A percentile compares a stretch with the other conserved stretches of the same genome.
phyloP scores from a whole-genome alignment of 176 grass and related monocot species.

The Miscanthus lutarioriparius region DNA sequence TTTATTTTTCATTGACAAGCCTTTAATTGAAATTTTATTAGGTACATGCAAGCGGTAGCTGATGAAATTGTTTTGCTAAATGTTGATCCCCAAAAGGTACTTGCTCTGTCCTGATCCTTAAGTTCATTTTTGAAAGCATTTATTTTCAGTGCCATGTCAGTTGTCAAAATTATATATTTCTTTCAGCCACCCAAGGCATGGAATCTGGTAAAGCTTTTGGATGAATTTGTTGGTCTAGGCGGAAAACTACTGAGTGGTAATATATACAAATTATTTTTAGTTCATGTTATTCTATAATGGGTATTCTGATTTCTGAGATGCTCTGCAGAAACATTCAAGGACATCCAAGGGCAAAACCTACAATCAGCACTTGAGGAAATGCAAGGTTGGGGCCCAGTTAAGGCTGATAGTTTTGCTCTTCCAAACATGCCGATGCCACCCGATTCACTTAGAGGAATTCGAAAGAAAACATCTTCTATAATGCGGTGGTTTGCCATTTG shows the following conservation, averaged over 20 bases:
- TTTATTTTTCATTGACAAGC: not conserved
- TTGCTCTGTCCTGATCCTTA: constrained; percentile 6
- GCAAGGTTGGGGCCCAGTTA: constrained; percentile 41
- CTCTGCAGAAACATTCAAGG: constrained; percentile 67
- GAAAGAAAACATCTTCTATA: constrained; percentile 74
- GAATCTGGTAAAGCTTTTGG: constrained; percentile 72
- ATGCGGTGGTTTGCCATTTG: constrained; percentile 86
- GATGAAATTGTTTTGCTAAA: constrained; percentile 80
- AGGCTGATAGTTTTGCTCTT: constrained; percentile 63
- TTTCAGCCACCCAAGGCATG: constrained; percentile 73
- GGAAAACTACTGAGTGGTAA: constrained; percentile 69
- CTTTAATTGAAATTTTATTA: constrained; percentile 46
- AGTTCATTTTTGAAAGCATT: not conserved
- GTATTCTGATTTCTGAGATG: constrained; percentile 24
- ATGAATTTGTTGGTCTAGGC: constrained; percentile 66
- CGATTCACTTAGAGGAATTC: constrained; percentile 82
- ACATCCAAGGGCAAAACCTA: constrained; percentile 54
- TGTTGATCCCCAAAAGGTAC: constrained; percentile 74
- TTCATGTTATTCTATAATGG: constrained; percentile 3
- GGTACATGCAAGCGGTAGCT: constrained; percentile 97
- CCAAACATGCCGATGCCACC: constrained; percentile 66
- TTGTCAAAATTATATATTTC: constrained; percentile 24
- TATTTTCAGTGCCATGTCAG: not conserved
- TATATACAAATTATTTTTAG: constrained; percentile 13
- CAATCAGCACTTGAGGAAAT: constrained; percentile 66